Percentiles rank a stretch among this genome's conserved stretches.
These are phyloP conservation scores for Leersia perrieri DNA, from an alignment of 176 grass and related monocot species.

Conservation along the genomic window DNA sequence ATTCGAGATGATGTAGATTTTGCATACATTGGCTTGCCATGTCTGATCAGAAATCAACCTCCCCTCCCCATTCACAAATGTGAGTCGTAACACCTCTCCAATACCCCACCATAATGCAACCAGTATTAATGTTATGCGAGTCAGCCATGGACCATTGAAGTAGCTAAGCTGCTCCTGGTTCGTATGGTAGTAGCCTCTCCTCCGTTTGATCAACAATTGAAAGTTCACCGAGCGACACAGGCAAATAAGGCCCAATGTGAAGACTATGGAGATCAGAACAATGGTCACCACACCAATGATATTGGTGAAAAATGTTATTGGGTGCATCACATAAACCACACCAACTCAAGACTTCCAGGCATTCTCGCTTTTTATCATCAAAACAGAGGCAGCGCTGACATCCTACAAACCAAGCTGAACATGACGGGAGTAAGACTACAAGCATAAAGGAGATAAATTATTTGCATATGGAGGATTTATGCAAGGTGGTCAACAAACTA, in stretches of 20 bases:
- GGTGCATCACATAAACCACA: constrained; percentile 52
- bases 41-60: constrained; percentile 41
- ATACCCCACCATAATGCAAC: constrained; percentile 79
- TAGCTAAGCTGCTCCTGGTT: constrained; percentile 65
- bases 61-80: constrained; percentile 53
- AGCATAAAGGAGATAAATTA: neutral
- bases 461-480: neutral
- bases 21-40: constrained; percentile 68
- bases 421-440: constrained; percentile 26
- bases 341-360: constrained; percentile 22
- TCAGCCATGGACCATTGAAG: constrained; percentile 82
- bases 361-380: constrained; percentile 48
- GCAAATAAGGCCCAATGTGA: constrained; percentile 64
- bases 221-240: constrained; percentile 66
- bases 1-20: constrained; percentile 84
- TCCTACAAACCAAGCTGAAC: constrained; percentile 2
- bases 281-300: constrained; percentile 87
- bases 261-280: constrained; percentile 61
- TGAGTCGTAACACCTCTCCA: constrained; percentile 69
- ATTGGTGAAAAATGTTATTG: constrained; percentile 62
- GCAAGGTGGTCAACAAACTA: neutral
- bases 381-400: neutral
- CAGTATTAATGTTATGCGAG: constrained; percentile 59
- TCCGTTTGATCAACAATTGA: constrained; percentile 64
- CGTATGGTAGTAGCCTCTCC: neutral